Evolutionary conservation across 345 rosid species (phyloP).

Genomic region (Eucalyptus sp.): DNA sequence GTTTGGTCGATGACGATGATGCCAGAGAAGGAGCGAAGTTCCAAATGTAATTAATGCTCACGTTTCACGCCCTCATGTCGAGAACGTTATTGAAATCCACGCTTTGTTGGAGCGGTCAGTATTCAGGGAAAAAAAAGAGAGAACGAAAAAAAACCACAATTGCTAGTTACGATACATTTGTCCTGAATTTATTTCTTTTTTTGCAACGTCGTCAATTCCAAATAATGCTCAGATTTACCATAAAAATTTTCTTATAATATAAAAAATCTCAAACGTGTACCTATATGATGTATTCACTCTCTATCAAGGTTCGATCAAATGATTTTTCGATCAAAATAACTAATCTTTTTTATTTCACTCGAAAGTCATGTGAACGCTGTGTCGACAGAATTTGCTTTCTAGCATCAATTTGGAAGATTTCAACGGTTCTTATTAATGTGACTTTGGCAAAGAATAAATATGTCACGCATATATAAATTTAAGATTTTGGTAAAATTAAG

Average conservation of each 20-base stretch:
- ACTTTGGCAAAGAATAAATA: no score
- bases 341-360: neutral
- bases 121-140: neutral
- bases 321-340: no score
- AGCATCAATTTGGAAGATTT: no score
- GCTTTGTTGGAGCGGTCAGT: neutral
- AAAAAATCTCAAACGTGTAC: neutral
- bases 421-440: rapidly evolving
- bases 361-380: rapidly evolving
- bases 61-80: neutral
- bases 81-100: neutral
- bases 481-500: neutral
- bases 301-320: no score
- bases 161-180: neutral
- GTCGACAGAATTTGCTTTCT: neutral
- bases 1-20: neutral
- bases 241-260: no score
- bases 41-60: neutral
- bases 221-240: no score
- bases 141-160: neutral
- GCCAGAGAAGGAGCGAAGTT: neutral
- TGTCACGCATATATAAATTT: neutral
- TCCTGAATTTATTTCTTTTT: neutral
- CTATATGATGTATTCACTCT: neutral
- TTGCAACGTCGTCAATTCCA: neutral